Base-by-base conservation (phyloP, 2,329 filamentous ascomycete species). In the Colletotrichum melonis region DNA sequence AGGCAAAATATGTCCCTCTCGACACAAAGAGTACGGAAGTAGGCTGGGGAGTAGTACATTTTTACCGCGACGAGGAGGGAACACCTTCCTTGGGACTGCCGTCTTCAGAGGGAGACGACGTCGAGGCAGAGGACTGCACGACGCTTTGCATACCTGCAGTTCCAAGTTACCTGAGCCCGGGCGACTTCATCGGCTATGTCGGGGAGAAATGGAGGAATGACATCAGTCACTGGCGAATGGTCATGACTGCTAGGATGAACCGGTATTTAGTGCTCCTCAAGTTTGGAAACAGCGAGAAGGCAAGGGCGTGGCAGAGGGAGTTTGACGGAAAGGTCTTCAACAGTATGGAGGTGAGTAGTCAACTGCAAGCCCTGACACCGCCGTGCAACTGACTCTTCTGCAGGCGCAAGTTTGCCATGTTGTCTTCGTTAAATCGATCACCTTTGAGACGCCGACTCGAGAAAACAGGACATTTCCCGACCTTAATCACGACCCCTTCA, bases 311-410 rank as follows among this genome's bases (percentile, higher is more conserved):
- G 93, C 92, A 94, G 78, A 91, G 88, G 74, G 92, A 94, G 77
- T 98, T 96, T 88, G 97, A 98, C 82, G 97, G 97, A 22, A 97
- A 94, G 81, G 90, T 96, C 0, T 98, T 98, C 80, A 98, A 97
- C 79, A 93, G 91, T 73, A 94, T 97, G 88, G 95, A 97, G 88
- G 94, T 94, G 84, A 77, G 80, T 77, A 8, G 6, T n/a, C 9
- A 22, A 26, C 7, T 28, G 24, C n/a, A 22, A 28, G 55, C 28
- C 26, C 5, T 16, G 26, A 49, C 35, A 22, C 26, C 11, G 8
- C 3, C 30, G 16, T 42, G 7, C 22, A n/a, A 35, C 77, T 82
- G 49, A 77, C 68, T 42, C 19, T 66, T 63, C 22, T 67, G n/a
- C 60, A 82, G 93, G 94, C 95, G 52, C 95, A 98, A 84, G 95